A percentile compares a stretch with the other conserved stretches of the same genome.
Conservation (phyloP, 1,139 yeast species). For the Casaregolazyma lundiana region DNA sequence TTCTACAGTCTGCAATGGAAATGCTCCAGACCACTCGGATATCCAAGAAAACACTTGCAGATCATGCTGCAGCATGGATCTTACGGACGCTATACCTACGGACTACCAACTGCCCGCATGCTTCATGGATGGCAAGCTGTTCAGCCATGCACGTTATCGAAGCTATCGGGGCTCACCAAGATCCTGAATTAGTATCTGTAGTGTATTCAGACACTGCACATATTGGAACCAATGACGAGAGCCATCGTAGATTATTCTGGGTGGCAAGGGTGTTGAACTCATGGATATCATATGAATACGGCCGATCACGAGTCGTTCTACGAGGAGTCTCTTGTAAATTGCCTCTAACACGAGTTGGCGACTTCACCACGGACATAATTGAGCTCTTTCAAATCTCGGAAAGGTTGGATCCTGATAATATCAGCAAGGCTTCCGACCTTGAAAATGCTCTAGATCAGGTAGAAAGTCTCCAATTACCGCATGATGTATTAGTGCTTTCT, state of each 20-base stretch:
- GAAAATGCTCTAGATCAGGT: background rate
- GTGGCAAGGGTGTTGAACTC: constrained; percentile 5
- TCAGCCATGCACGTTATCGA: constrained; percentile 9
- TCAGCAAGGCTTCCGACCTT: background rate
- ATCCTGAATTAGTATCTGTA: background rate
- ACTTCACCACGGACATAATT: constrained; percentile 1
- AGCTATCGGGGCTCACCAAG: constrained; percentile 8
- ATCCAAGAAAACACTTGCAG: background rate
- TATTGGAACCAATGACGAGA: background rate
- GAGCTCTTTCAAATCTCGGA: background rate
- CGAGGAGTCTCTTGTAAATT: constrained; percentile 4
- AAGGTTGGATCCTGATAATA: constrained; percentile 1
- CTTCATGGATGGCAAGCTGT: constrained; percentile 10
- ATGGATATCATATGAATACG: constrained; percentile 9
- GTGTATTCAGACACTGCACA: background rate
- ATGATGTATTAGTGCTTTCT: constrained; percentile 1
- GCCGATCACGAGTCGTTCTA: constrained; percentile 4
- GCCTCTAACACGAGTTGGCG: background rate
- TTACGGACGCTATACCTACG: constrained; percentile 8
- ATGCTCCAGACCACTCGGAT: background rate
- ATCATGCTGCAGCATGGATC: constrained; percentile 7
- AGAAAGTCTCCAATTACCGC: background rate
- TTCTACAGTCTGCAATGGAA: constrained; percentile 1
- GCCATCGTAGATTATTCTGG: constrained; percentile 4
- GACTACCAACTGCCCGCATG: constrained; percentile 4